Conservation (phyloP, 495 filamentous ascomycete species). For the Bryoglossum gracile region DNA sequence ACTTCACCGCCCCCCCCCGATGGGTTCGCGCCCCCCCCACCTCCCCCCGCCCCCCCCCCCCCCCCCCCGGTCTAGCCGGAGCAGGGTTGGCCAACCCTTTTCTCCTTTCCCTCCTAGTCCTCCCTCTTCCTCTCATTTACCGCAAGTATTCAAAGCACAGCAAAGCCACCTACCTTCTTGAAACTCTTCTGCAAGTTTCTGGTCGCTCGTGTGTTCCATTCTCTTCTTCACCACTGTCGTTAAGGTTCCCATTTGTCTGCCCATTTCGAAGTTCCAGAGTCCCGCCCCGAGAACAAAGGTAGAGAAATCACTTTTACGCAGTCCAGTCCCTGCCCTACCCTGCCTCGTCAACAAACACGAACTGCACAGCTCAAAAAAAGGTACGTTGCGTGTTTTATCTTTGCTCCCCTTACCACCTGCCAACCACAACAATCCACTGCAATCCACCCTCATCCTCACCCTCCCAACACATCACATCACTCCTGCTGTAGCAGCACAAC, state of each 20-base stretch:
- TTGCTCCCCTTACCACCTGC: background rate
- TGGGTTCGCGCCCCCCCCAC: too few species aligned
- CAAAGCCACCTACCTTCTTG: slow-evolving; percentile 17
- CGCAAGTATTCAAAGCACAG: slow-evolving; percentile 4
- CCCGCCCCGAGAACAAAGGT: background rate
- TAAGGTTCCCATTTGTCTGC: slow-evolving; percentile 15
- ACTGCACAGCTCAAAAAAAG: too few species aligned
- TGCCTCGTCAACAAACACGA: slow-evolving; percentile 6
- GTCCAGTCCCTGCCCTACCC: background rate
- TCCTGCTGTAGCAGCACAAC: too few species aligned
- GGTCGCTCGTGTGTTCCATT: slow-evolving; percentile 7
- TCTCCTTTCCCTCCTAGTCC: background rate
- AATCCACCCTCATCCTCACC: background rate
- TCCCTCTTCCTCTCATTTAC: background rate
- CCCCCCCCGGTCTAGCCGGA: background rate
- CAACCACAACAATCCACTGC: background rate
- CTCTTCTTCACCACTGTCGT: slow-evolving; percentile 23
- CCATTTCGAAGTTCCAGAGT: background rate
- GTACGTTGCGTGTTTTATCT: slow-evolving; percentile 16
- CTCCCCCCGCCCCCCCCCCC: too few species aligned
- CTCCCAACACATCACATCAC: too few species aligned
- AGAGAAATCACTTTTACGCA: background rate
- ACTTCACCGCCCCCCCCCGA: too few species aligned
- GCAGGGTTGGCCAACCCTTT: slow-evolving; percentile 6
- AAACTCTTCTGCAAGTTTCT: slow-evolving; percentile 8